phyloP scores from a whole-genome alignment of 2,329 filamentous ascomycete genomes.

The Fusarium sororula region DNA sequence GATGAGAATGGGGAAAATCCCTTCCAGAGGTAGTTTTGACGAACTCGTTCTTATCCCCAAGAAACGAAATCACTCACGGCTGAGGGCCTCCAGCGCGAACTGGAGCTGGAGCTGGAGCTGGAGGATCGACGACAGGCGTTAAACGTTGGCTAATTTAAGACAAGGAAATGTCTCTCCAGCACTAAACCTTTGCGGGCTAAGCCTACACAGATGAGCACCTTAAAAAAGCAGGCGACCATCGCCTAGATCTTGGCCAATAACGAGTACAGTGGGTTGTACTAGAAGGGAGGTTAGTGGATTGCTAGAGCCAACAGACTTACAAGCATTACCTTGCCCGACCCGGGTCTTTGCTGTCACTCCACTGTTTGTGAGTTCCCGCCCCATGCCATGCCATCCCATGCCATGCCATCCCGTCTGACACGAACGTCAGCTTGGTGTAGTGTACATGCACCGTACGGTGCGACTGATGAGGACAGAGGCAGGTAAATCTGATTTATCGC shows the following conservation, averaged over 20 bases:
- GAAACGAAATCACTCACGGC: background rate
- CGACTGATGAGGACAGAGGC: background rate
- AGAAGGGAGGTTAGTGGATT: background rate
- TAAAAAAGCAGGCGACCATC: constrained; percentile 13
- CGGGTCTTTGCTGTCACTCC: background rate
- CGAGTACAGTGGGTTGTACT: too few relatives aligned
- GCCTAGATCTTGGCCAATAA: background rate
- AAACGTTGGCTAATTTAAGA: background rate
- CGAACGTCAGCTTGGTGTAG: background rate
- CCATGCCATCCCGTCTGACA: background rate
- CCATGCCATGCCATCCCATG: background rate
- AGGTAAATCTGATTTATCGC: background rate
- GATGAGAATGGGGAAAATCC: background rate
- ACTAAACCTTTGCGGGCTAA: background rate
- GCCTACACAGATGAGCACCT: background rate
- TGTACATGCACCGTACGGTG: background rate
- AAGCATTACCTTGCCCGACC: constrained; percentile 11
- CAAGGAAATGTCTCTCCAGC: background rate
- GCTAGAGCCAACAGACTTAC: constrained; percentile 27
- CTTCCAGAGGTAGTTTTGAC: background rate
- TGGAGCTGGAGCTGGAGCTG: background rate
- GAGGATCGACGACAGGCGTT: background rate
- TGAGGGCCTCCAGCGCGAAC: background rate
- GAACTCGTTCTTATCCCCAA: background rate
- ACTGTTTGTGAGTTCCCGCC: background rate